Evolutionary conservation across 1,139 yeast species (phyloP).

Genomic region (Blastobotrys indianensis): DNA sequence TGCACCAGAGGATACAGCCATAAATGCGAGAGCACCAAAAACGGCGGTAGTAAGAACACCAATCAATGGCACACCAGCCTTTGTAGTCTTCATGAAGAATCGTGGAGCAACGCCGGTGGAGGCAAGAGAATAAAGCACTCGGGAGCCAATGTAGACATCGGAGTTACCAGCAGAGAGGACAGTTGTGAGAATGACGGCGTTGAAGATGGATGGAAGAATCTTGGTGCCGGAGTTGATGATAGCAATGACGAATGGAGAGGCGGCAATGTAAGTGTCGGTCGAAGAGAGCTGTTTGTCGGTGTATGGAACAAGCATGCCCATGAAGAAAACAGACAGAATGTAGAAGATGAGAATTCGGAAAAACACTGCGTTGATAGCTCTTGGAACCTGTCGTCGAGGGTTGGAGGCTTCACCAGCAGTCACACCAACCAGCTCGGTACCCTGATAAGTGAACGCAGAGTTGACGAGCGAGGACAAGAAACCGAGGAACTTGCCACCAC

Average conservation of each 20-base stretch:
- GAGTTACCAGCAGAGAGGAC: constrained; percentile 73
- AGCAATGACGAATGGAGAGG: constrained; percentile 72
- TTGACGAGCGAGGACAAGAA: constrained; percentile 57
- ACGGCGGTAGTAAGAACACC: constrained; percentile 44
- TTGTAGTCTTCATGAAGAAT: constrained; percentile 40
- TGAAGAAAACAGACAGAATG: constrained; percentile 55
- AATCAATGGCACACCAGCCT: constrained; percentile 55
- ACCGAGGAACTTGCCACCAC: constrained; percentile 55
- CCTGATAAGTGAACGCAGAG: constrained; percentile 71
- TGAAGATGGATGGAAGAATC: constrained; percentile 57
- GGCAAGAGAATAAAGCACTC: constrained; percentile 57
- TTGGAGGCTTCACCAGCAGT: constrained; percentile 74
- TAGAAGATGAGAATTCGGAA: constrained; percentile 72
- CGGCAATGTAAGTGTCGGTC: constrained; percentile 49
- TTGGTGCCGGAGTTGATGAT: constrained; percentile 62
- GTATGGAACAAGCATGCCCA: constrained; percentile 73
- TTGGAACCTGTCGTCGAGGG: constrained; percentile 71
- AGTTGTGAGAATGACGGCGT: constrained; percentile 54
- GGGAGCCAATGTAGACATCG: constrained; percentile 58
- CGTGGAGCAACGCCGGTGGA: constrained; percentile 48
- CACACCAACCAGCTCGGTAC: constrained; percentile 70
- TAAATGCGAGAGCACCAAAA: constrained; percentile 45
- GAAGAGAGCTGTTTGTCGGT: constrained; percentile 51
- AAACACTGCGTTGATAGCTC: constrained; percentile 69
- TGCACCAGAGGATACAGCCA: constrained; percentile 57